Evolutionary conservation across 1,139 yeast genomes (phyloP).

Genomic region (Yamadazyma conglobata): DNA sequence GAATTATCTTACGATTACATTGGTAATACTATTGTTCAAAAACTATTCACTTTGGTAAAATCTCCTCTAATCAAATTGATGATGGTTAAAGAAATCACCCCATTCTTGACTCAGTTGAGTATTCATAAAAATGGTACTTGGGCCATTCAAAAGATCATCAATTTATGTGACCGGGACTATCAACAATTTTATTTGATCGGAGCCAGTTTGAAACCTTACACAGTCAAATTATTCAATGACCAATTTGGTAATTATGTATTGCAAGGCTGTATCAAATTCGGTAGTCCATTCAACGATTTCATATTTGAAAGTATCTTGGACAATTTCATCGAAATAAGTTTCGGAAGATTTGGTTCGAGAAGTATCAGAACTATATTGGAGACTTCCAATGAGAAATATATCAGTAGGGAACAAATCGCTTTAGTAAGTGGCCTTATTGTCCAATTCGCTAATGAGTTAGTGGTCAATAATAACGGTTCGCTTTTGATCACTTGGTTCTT

Average conservation of each 20-base stretch:
- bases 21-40: slow-evolving; percentile 95
- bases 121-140: slow-evolving; percentile 98
- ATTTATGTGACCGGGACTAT: slow-evolving; percentile 50
- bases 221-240: slow-evolving; percentile 84
- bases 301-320: slow-evolving; percentile 81
- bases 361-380: slow-evolving; percentile 93
- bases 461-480: slow-evolving; percentile 84
- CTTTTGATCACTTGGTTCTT: slow-evolving; percentile 89
- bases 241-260: slow-evolving; percentile 96
- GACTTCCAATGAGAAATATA: slow-evolving; percentile 49
- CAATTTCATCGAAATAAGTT: slow-evolving; percentile 77
- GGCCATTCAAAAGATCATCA: slow-evolving; percentile 97
- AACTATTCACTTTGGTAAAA: slow-evolving; percentile 66
- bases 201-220: slow-evolving; percentile 71
- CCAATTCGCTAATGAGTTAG: slow-evolving; percentile 73
- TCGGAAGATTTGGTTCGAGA: slow-evolving; percentile 91
- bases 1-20: slow-evolving; percentile 88
- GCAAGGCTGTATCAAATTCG: slow-evolving; percentile 90
- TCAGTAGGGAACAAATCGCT: slow-evolving; percentile 63
- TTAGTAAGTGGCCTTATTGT: slow-evolving; percentile 76
- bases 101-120: slow-evolving; percentile 85
- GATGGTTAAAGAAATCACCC: slow-evolving; percentile 77
- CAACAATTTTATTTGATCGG: slow-evolving; percentile 73
- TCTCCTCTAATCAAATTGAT: slow-evolving; percentile 71
- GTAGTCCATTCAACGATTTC: slow-evolving; percentile 83